Percentiles rank a stretch among this genome's conserved stretches.
These are phyloP conservation scores for Linum trigynum DNA, from an alignment of 345 rosid genomes.

Conservation along the genomic window DNA sequence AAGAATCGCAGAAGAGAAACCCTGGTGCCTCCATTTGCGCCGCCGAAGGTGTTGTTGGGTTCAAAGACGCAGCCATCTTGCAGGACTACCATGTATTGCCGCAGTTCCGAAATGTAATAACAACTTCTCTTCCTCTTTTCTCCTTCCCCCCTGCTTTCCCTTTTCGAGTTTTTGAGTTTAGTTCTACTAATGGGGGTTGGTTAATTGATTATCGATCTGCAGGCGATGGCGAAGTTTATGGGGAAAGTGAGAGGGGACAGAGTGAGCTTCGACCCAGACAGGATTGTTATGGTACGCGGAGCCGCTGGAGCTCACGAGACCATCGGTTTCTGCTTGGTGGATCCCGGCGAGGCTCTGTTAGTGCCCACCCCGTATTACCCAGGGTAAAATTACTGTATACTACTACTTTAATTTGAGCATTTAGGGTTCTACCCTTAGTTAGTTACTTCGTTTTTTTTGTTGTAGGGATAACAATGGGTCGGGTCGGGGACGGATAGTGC, in stretches of 20 bases:
- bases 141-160: not conserved
- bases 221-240: slow-evolving; percentile 84
- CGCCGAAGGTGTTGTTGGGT: slow-evolving; percentile 42
- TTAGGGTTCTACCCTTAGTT: too few species aligned
- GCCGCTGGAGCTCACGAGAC: slow-evolving; percentile 86
- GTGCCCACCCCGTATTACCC: slow-evolving; percentile 77
- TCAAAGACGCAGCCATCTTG: slow-evolving; percentile 46
- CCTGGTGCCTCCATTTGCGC: slow-evolving; percentile 74
- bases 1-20: slow-evolving; percentile 53
- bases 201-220: not conserved
- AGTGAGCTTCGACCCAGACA: slow-evolving; percentile 52
- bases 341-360: slow-evolving; percentile 77
- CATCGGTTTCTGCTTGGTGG: slow-evolving; percentile 73
- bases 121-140: not conserved
- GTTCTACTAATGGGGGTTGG: not conserved
- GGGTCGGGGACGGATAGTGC: too few species aligned
- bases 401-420: too few species aligned
- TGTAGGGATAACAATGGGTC: too few species aligned
- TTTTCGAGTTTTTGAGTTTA: not conserved
- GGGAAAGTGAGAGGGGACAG: slow-evolving; percentile 49
- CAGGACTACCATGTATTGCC: slow-evolving; percentile 84
- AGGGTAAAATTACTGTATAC: slow-evolving; percentile 41
- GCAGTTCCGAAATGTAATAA: slow-evolving; percentile 52
- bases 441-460: too few species aligned
- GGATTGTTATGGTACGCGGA: slow-evolving; percentile 80